phyloP scores from a whole-genome alignment of 2,329 filamentous ascomycete genomes.

The Rhynchosporium graminicola region DNA sequence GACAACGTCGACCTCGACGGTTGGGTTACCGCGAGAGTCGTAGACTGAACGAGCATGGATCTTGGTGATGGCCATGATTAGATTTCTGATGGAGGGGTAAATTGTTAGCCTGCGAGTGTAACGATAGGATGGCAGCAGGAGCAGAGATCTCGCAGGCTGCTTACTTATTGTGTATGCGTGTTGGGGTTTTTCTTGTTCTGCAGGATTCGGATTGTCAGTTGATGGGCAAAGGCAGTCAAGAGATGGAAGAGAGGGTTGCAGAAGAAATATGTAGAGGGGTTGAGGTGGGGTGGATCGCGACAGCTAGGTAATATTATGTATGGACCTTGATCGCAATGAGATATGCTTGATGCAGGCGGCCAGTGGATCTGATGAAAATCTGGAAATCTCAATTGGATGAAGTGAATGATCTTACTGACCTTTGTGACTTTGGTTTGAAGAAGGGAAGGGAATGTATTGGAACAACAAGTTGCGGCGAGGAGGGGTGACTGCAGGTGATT shows the following conservation, averaged over 20 bases:
- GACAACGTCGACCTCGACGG: constrained; percentile 96
- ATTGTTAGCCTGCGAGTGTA: constrained; percentile 24
- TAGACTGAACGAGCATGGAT: constrained; percentile 93
- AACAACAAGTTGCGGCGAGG: neutral
- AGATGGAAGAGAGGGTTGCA: neutral
- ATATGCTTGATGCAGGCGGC: neutral
- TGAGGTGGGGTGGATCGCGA: constrained; percentile 15
- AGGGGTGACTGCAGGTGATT: constrained; percentile 17
- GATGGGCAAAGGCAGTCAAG: constrained; percentile 14
- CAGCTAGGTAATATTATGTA: constrained; percentile 3
- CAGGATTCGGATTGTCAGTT: constrained; percentile 30
- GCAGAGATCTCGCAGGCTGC: neutral
- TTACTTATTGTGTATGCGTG: constrained; percentile 24
- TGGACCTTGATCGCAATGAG: constrained; percentile 12
- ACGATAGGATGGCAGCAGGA: neutral
- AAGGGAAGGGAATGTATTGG: constrained; percentile 2
- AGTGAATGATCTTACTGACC: constrained; percentile 7
- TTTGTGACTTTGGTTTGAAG: constrained; percentile 15
- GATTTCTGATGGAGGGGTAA: constrained; percentile 29
- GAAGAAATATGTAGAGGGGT: constrained; percentile 17
- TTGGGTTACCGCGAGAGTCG: constrained; percentile 98
- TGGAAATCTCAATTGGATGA: constrained; percentile 1
- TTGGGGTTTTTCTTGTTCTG: constrained; percentile 5
- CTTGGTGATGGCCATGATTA: constrained; percentile 86
- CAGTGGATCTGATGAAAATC: neutral